Evolutionary conservation across 495 filamentous ascomycete genomes (phyloP).

Genomic region (Penicillium bovifimosum): DNA sequence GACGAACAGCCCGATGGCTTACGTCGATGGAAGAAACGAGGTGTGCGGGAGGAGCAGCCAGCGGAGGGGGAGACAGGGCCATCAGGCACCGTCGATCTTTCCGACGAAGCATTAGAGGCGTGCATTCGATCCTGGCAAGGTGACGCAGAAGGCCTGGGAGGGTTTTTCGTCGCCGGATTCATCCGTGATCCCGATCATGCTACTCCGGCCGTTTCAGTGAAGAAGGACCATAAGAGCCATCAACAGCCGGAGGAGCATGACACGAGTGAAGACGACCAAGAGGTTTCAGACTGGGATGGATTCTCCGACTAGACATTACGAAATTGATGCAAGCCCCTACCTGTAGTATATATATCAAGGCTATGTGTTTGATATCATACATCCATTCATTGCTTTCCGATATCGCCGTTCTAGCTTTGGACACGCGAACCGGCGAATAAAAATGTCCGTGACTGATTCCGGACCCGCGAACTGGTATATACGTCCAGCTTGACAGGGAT

Average conservation of each 20-base stretch:
- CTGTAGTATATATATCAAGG: background rate
- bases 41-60: constrained; percentile 38
- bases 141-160: constrained; percentile 69
- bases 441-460: constrained; percentile 67
- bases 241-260: constrained; percentile 2
- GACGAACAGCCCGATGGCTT: constrained; percentile 67
- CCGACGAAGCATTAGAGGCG: constrained; percentile 55
- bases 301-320: constrained; percentile 38
- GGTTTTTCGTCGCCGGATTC: constrained; percentile 68
- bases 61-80: constrained; percentile 5
- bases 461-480: constrained; percentile 56
- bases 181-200: constrained; percentile 40
- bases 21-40: constrained; percentile 65
- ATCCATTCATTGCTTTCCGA: background rate
- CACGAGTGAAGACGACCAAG: constrained; percentile 15
- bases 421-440: constrained; percentile 28
- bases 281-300: constrained; percentile 41
- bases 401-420: background rate
- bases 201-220: background rate
- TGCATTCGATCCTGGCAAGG: constrained; percentile 79
- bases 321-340: constrained; percentile 1
- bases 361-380: constrained; percentile 2
- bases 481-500: constrained; percentile 79
- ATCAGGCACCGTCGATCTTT: constrained; percentile 28
- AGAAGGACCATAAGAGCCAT: background rate